A percentile compares a stretch with the other conserved stretches of the same genome.
phyloP scores from a whole-genome alignment of 2,329 filamentous ascomycete species.

The Endocalyx cinctus region DNA sequence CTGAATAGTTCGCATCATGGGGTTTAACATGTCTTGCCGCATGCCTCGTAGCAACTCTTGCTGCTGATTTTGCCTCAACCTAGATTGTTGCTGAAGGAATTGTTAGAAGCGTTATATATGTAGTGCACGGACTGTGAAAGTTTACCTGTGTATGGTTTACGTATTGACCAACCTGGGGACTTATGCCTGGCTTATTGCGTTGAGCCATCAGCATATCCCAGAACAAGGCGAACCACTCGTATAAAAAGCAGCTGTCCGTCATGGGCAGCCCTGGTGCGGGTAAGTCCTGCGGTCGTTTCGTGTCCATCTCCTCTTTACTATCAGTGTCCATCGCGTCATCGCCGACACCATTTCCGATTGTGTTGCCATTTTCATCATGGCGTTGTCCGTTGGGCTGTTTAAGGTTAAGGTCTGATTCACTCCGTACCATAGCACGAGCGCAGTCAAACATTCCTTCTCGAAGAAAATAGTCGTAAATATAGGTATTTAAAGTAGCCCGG shows the following conservation, averaged over 20 bases:
- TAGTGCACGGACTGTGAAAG: no score
- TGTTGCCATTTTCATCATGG: constrained; percentile 62
- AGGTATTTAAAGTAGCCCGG: constrained; percentile 68
- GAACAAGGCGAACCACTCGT: constrained; percentile 96
- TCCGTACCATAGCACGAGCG: constrained; percentile 67
- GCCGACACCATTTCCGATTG: constrained; percentile 62
- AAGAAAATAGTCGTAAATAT: constrained; percentile 89
- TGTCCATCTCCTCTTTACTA: constrained; percentile 69
- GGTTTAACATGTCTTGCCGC: constrained; percentile 57
- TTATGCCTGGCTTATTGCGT: constrained; percentile 60
- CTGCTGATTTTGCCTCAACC: constrained; percentile 70
- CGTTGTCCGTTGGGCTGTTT: constrained; percentile 68
- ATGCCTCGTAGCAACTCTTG: constrained; percentile 73
- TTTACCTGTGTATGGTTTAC: constrained; percentile 77
- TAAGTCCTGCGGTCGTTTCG: constrained; percentile 74
- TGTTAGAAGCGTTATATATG: constrained; percentile 23
- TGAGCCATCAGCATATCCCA: constrained; percentile 93
- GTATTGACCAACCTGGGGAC: constrained; percentile 66
- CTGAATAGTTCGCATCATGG: constrained; percentile 64
- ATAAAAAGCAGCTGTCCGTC: constrained; percentile 76
- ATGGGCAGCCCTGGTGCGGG: constrained; percentile 68
- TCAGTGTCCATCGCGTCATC: constrained; percentile 81
- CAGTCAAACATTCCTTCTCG: constrained; percentile 80
- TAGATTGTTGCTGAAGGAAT: constrained; percentile 56
- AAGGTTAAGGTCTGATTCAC: constrained; percentile 60